A percentile compares a stretch with the other conserved stretches of the same genome.
These are phyloP conservation scores for Thelonectria discophora DNA, from an alignment of 2,329 filamentous ascomycete genomes.

Conservation along the genomic window DNA sequence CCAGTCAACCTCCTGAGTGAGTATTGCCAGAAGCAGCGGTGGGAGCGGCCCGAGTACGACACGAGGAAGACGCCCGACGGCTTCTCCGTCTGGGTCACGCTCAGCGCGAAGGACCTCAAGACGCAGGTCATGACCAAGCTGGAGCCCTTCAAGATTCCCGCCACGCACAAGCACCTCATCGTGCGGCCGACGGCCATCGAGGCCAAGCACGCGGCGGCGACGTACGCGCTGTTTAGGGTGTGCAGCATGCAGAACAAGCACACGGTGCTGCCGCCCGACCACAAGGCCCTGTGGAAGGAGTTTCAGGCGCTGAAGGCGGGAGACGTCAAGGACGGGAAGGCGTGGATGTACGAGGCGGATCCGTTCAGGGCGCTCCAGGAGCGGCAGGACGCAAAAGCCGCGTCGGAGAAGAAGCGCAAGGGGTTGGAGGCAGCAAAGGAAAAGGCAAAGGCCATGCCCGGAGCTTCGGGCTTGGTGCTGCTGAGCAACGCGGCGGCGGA, in stretches of 20 bases:
- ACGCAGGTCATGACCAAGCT: constrained; percentile 79
- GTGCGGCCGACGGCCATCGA: constrained; percentile 83
- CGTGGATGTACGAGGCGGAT: constrained; percentile 95
- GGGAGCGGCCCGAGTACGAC: constrained; percentile 92
- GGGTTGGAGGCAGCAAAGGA: constrained; percentile 74
- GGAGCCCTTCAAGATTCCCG: constrained; percentile 83
- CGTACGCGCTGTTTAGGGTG: constrained; percentile 89
- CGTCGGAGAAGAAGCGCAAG: constrained; percentile 80
- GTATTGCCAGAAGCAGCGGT: constrained; percentile 94
- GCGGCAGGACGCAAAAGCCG: constrained; percentile 78
- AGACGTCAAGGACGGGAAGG: constrained; percentile 78
- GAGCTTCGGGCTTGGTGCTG: constrained; percentile 65
- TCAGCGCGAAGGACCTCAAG: constrained; percentile 80
- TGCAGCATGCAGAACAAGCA: constrained; percentile 97
- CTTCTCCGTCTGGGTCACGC: constrained; percentile 81
- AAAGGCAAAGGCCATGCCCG: constrained; percentile 71
- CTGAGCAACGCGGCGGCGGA: constrained; percentile 54
- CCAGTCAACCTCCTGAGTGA: constrained; percentile 93
- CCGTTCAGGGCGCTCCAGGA: constrained; percentile 86
- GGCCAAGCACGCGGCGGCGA: constrained; percentile 91
- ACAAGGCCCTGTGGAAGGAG: constrained; percentile 90
- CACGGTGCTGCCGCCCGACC: constrained; percentile 90
- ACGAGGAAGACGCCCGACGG: constrained; percentile 79
- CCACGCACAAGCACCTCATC: constrained; percentile 78
- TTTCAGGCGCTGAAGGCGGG: constrained; percentile 84